These are phyloP conservation scores for Aschersonia sp. DNA, from an alignment of 2,329 filamentous ascomycete species.

Conservation along the genomic window DNA sequence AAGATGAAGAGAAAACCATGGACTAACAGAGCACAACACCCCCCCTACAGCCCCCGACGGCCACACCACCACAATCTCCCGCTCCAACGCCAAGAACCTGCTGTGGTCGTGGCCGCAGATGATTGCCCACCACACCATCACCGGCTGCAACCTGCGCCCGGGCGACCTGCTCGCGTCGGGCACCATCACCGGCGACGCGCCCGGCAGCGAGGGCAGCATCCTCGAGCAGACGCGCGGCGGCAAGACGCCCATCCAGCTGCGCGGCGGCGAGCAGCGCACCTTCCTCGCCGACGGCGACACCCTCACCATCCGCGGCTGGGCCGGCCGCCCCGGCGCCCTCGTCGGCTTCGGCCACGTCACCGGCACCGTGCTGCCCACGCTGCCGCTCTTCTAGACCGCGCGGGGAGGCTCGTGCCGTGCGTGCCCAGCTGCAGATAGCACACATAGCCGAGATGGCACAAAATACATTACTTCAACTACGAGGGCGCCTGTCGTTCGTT, in stretches of 20 bases:
- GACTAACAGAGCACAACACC: not conserved
- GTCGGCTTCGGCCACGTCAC: constrained; percentile 66
- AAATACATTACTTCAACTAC: no score
- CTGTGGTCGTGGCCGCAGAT: constrained; percentile 76
- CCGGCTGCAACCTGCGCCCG: constrained; percentile 58
- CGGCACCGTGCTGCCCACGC: constrained; percentile 36
- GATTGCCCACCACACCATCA: constrained; percentile 67
- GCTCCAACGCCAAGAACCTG: constrained; percentile 28
- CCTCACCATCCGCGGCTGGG: constrained; percentile 49
- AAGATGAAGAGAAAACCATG: not conserved
- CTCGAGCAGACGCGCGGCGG: constrained; percentile 60
- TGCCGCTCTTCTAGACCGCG: constrained; percentile 13
- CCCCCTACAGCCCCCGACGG: constrained; percentile 13
- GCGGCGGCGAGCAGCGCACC: constrained; percentile 49
- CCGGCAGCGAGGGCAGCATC: constrained; percentile 52
- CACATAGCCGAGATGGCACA: not conserved
- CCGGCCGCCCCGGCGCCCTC: constrained; percentile 47
- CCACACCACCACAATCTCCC: constrained; percentile 16
- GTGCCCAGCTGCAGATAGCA: not conserved
- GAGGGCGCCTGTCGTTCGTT: no score
- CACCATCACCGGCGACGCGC: constrained; percentile 53
- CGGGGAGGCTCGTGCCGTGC: not conserved
- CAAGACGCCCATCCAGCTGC: constrained; percentile 46
- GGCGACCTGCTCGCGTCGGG: constrained; percentile 68
- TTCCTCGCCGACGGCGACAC: constrained; percentile 67